Percentiles rank a stretch among this genome's conserved stretches.
phyloP scores from a whole-genome alignment of 192 early-diverging fungal genomes.

The Entrophospora sp. region DNA sequence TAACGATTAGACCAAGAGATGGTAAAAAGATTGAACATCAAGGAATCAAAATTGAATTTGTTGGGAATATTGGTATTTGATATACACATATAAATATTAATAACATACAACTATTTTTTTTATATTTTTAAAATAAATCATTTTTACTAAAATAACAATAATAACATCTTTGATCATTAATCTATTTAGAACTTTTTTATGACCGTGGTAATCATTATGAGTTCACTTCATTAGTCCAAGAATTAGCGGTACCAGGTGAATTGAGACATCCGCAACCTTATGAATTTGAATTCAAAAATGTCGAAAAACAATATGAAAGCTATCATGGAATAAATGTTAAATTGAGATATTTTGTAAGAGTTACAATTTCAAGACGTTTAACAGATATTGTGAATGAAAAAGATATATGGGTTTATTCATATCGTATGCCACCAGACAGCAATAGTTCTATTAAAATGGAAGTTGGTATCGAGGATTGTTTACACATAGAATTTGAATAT shows the following conservation, averaged over 20 bases:
- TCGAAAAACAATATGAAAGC: constrained; percentile 99
- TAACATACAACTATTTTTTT: neutral
- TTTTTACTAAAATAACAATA: no score
- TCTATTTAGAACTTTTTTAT: constrained; percentile 80
- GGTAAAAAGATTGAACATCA: constrained; percentile 96
- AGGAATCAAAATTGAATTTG: constrained; percentile 97
- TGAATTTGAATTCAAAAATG: constrained; percentile 97
- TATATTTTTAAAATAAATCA: no score
- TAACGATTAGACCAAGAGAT: constrained; percentile 68
- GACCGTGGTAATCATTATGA: constrained; percentile 93
- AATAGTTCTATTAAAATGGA: constrained; percentile 99
- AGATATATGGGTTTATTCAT: constrained; percentile 99
- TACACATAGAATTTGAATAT: constrained; percentile 99
- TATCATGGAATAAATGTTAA: constrained; percentile 98
- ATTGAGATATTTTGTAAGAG: constrained; percentile 92
- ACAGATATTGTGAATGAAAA: constrained; percentile 82
- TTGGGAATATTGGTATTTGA: constrained; percentile 85
- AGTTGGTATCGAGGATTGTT: constrained; percentile 97
- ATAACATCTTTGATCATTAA: neutral
- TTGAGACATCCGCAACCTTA: constrained; percentile 69
- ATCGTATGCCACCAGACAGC: constrained; percentile 81
- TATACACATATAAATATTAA: no score
- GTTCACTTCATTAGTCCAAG: constrained; percentile 88
- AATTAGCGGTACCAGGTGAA: constrained; percentile 91
- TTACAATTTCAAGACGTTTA: constrained; percentile 79